Evolutionary conservation across 345 rosid species (phyloP), one percentile per base, ranked within the genome.

Genomic region (Corchorus capsularis): DNA sequence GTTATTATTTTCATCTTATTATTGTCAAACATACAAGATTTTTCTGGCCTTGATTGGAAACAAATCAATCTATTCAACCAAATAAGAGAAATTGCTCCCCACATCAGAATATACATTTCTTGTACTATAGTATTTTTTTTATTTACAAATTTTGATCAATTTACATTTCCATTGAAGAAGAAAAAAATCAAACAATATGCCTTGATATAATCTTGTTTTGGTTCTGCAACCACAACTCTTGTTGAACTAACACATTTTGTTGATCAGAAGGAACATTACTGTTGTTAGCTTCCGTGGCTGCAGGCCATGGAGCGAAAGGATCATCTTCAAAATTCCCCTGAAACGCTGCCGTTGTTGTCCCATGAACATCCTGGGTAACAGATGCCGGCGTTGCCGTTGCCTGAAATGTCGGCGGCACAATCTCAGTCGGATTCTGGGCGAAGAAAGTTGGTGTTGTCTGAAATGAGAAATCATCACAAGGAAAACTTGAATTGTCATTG

Each of bases 191-290:
- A 55, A 75, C 49, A 55, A 78, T 57, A 64, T 84, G 89, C 77
- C 90, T 93, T 27, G 92, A 82, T 16, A 94, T 88, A 56, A 95
- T 92, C 85, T 84, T 89, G 78, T 85, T 87, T 78, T 95, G 95
- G 74, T 87, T 80, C 81, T 87, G 87, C 78, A 90, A 78, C 98
- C 99, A 93, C 43, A 87, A 8, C 52, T 87, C 86, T 20, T 90
- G 95, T 79, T 94, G 89, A 59, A 80, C 79, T 77, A 82, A 62
- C 75, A 93, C 59, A 62, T 60, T 83, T 61, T 83, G 82, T 54
- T 83, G 85, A 75, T 32, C 68, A 50, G 54, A 59, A 43, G 64
- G 46, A 43, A n/a, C 54, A 63, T 68, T 27, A 27, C 0, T 66
- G 7, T 46, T 47, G 17, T 52, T 72, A 4, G 54, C 32, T 14